Base-by-base conservation (phyloP, 106 monocot species). In the Dioscorea zingiberensis region DNA sequence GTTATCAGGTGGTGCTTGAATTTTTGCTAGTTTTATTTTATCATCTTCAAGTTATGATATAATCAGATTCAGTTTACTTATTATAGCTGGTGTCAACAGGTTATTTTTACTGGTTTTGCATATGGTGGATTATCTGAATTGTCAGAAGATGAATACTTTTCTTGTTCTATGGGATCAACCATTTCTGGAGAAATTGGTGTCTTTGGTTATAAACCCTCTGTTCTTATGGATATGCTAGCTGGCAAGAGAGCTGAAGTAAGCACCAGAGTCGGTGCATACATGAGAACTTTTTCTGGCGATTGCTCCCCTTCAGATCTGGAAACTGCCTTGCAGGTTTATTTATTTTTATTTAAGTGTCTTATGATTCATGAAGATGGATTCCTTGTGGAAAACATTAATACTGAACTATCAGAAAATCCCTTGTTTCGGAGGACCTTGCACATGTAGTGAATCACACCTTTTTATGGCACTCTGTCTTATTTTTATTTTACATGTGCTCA, bases 151-250 rank as follows among this genome's bases (percentile, higher is more conserved):
- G 98, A 98, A 63, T 93, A 98, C 59, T 79, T 93, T 59, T 98
- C 98, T 46, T 98, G 98, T 60, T 89, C 98, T 38, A 93, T 93
- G 98, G 93, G 98, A 47, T 86, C 98, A 69, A 89, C 92, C 24
- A 89, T 98, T 82, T 69, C 89, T 46, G 93, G 93, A 73, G 93
- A 93, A 76, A 98, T 98, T 63, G 98, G 98, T 58, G 76, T 84
- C n/a, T 98, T 86, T 80, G 93, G 93, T 64, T 87, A 98, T 61
- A 93, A 89, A 48, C 98, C 98, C n/a, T 89, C 89, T 71, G 64
- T 93, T 14, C 84, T 98, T 29, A 93, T 93, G 92, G 98, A 98
- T 77, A 98, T 98, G 98, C 93, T 98, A 78, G 98, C 98, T 78
- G 98, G 98, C 38, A 98, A 93, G 73, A 81, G 98, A 84, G 98